Evolutionary conservation across 768 basidiomycete species (phyloP).

Genomic region (Tricholoma flavovirens): DNA sequence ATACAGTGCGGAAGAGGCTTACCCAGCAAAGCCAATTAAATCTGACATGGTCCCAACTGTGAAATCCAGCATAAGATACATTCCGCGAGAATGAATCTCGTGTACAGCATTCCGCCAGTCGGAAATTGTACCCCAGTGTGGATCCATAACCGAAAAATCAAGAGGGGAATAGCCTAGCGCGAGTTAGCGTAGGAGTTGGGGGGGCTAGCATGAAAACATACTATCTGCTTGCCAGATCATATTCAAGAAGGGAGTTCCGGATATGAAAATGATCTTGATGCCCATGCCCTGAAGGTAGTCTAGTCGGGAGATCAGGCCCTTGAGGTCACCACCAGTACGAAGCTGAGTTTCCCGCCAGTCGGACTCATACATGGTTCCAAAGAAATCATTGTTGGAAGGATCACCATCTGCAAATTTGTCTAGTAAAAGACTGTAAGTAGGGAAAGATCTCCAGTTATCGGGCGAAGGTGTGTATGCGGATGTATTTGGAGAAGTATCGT

Average conservation of each 20-base stretch:
- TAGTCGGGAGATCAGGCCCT: constrained; percentile 64
- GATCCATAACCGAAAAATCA: constrained; percentile 86
- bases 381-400: constrained; percentile 88
- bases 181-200: constrained; percentile 7
- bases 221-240: constrained; percentile 98
- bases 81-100: constrained; percentile 69
- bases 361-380: constrained; percentile 70
- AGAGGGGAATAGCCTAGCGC: constrained; percentile 82
- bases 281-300: constrained; percentile 94
- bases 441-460: constrained; percentile 77
- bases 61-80: constrained; percentile 94
- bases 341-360: constrained; percentile 89
- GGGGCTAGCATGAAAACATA: constrained; percentile 34
- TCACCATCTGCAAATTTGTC: constrained; percentile 96
- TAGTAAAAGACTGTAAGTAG: constrained; percentile 75
- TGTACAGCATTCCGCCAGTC: constrained; percentile 79
- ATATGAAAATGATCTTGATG: constrained; percentile 77
- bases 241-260: constrained; percentile 89
- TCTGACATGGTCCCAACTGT: constrained; percentile 92
- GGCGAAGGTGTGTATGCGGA: constrained; percentile 75
- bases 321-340: constrained; percentile 84
- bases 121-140: constrained; percentile 81
- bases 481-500: constrained; percentile 54
- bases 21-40: constrained; percentile 83
- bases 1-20: constrained; percentile 16